Base-by-base conservation (phyloP, 2,329 filamentous ascomycete species). In the Alternaria atra region DNA sequence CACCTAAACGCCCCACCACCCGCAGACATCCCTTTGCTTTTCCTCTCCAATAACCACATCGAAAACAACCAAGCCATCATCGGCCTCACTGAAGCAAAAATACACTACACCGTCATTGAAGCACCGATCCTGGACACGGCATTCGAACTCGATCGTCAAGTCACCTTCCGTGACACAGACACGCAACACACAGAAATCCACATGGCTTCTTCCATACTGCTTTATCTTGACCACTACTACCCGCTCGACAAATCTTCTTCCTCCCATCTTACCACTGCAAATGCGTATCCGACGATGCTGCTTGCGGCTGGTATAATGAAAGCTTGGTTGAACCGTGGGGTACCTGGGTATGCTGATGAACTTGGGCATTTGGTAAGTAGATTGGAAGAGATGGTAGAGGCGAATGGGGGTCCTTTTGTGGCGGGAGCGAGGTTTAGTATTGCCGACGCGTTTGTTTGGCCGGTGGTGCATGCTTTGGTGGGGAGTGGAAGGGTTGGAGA, bases 1-100 rank as follows among this genome's bases (percentile, higher is more conserved):
- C 90, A 95, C 71, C 73, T 86, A 46, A 66, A 75, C 5, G 6
- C 43, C 4, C 43, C 59, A 20, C 68, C 76, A 1, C 66, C 73
- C 0, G 55, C 66, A 6, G 75, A 79, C 32, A 54, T 68, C 5
- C 80, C 80, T 7, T 77, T 80, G 32, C 66, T 83, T 6, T 81
- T 81, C 47, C 71, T 76, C 1, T 72, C 72, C 4, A 71, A 72
- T 42, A 72, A 77, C 25, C 39, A 51, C 2, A 66, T 76, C 0
- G 69, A 76, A 17, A 77, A 73, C 13, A 60, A 69, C 2, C 75
- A 76, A 46, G 72, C 81, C 5, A 67, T 70, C 44, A 70, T 77
- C 8, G 79, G 55, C 60, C 73, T 72, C n/a, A 73, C 51, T 43
- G 72, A 67, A 66, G 70, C 52, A 13, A 77, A 65, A 60, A 67